Conservation (phyloP, 1,284 basidiomycete genomes). For the Tremellales sp. region DNA sequence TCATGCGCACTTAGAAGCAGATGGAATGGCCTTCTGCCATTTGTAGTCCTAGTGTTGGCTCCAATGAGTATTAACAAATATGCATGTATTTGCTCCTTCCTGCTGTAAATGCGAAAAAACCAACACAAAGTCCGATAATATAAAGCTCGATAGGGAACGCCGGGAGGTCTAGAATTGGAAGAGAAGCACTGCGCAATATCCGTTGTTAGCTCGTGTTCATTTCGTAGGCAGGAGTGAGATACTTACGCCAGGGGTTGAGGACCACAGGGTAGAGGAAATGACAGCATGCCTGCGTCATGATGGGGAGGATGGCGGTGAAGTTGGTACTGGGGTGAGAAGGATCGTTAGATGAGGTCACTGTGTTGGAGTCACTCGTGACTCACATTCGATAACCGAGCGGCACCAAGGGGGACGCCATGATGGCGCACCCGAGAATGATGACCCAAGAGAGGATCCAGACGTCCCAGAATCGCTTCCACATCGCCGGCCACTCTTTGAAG, state of each 20-base stretch:
- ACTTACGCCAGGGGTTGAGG: slow-evolving; percentile 36
- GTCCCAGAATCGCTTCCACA: slow-evolving; percentile 66
- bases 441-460: slow-evolving; percentile 38
- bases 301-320: slow-evolving; percentile 38
- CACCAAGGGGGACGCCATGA: slow-evolving; percentile 35
- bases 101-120: too few relatives aligned
- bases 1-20: too few relatives aligned
- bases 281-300: slow-evolving; percentile 36
- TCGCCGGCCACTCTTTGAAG: slow-evolving; percentile 79
- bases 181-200: slow-evolving; percentile 24
- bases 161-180: slow-evolving; percentile 38
- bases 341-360: background rate
- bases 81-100: too few relatives aligned
- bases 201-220: background rate
- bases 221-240: background rate
- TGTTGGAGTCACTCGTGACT: slow-evolving; percentile 13
- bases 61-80: too few relatives aligned
- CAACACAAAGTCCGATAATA: too few relatives aligned
- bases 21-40: too few relatives aligned
- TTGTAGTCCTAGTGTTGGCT: too few relatives aligned
- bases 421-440: slow-evolving; percentile 30
- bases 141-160: too few relatives aligned
- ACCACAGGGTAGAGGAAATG: slow-evolving; percentile 40
- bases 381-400: slow-evolving; percentile 38
- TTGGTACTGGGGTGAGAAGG: slow-evolving; percentile 22